These are phyloP conservation scores for Pulveroboletus sp. DNA, from an alignment of 768 basidiomycete species.

Conservation along the genomic window DNA sequence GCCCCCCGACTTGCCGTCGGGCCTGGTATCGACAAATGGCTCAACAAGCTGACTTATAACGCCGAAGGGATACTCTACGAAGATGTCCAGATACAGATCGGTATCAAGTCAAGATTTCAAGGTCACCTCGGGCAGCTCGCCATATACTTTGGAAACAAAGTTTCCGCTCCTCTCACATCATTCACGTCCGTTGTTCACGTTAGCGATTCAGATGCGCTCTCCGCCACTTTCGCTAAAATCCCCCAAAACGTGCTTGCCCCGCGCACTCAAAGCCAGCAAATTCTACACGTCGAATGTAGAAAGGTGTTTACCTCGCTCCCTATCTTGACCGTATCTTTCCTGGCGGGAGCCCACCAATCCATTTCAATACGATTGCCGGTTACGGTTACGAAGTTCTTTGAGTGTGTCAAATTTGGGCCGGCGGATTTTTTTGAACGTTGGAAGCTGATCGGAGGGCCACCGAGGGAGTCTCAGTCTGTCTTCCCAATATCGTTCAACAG, in stretches of 20 bases:
- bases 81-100: conserved; percentile 92
- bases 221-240: conserved; percentile 85
- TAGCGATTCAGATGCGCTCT: conserved; percentile 69
- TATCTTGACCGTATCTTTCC: conserved; percentile 80
- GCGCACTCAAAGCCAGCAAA: conserved; percentile 86
- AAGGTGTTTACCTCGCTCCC: conserved; percentile 74
- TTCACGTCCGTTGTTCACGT: conserved; percentile 82
- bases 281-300: conserved; percentile 94
- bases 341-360: conserved; percentile 88
- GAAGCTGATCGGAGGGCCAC: conserved; percentile 95
- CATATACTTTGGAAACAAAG: conserved; percentile 94
- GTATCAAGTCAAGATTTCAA: conserved; percentile 95
- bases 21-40: conserved; percentile 84
- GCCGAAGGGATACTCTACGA: conserved; percentile 92
- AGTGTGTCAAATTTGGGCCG: conserved; percentile 79
- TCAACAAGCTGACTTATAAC: conserved; percentile 72
- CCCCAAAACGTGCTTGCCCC: conserved; percentile 77
- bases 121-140: conserved; percentile 91
- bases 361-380: conserved; percentile 82
- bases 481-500: conserved; percentile 73
- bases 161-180: conserved; percentile 80
- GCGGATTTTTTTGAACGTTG: conserved; percentile 96
- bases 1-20: conserved; percentile 55
- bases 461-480: conserved; percentile 84
- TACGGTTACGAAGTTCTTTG: conserved; percentile 86